These are phyloP conservation scores for Parmelia sp. DNA, from an alignment of 495 filamentous ascomycete genomes.

Conservation along the genomic window DNA sequence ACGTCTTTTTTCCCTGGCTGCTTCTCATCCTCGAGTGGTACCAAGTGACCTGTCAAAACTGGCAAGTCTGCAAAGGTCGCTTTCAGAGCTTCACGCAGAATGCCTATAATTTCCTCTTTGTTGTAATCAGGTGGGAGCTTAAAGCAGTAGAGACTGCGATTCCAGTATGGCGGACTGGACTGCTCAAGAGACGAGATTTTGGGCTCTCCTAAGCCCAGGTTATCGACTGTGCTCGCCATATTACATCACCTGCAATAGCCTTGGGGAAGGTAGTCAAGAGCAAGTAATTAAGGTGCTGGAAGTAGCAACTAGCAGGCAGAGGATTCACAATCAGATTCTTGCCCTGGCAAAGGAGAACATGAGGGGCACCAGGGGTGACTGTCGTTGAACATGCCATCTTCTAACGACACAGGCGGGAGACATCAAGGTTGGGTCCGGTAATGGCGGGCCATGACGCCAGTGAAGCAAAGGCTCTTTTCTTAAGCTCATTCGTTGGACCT, in stretches of 20 bases:
- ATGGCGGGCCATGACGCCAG: not conserved
- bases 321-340: not conserved
- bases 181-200: conserved; percentile 5
- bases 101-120: not conserved
- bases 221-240: not conserved
- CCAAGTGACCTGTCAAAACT: not conserved
- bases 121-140: not conserved
- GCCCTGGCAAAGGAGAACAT: not conserved
- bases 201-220: not conserved
- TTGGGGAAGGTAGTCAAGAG: not conserved
- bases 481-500: not conserved
- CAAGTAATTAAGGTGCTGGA: not conserved
- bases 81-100: conserved; percentile 9
- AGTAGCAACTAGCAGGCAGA: not conserved
- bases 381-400: not conserved
- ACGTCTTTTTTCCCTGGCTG: not conserved
- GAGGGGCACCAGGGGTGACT: not conserved
- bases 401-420: not conserved
- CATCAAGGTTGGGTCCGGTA: not conserved
- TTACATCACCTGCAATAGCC: not conserved
- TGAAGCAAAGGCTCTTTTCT: not conserved
- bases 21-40: not conserved
- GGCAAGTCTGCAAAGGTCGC: conserved; percentile 6
- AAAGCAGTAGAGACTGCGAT: conserved; percentile 5
- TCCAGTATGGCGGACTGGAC: not conserved